Percentiles rank a stretch among this genome's conserved stretches.
Evolutionary conservation across 306 rosid species (phyloP).

Genomic region (Begonia fuchsioides): DNA sequence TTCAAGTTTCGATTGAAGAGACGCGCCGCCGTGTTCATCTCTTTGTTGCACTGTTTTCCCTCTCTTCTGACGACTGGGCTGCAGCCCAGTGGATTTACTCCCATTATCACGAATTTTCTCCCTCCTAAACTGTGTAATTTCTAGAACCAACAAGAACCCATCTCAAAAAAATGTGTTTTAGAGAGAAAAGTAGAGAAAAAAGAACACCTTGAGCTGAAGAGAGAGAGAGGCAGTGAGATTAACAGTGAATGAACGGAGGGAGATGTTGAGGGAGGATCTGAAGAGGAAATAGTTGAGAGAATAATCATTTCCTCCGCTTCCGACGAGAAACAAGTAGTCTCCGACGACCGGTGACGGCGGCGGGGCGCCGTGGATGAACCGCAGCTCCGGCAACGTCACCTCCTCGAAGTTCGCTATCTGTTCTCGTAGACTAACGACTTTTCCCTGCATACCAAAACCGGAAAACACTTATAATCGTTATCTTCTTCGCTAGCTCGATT

Average conservation of each 20-base stretch:
- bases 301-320: conserved; percentile 38
- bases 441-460: conserved; percentile 14
- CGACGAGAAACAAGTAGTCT: conserved; percentile 31
- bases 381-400: conserved; percentile 25
- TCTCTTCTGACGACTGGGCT: conserved; percentile 20
- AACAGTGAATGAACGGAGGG: conserved; percentile 19
- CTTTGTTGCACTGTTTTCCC: conserved; percentile 14
- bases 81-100: conserved; percentile 36
- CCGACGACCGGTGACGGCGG: background rate
- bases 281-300: conserved; percentile 28
- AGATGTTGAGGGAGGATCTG: conserved; percentile 4
- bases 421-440: conserved; percentile 18
- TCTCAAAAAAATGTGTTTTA: background rate
- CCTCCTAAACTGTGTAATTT: conserved; percentile 30
- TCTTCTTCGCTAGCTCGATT: no score
- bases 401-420: conserved; percentile 31
- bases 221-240: conserved; percentile 23
- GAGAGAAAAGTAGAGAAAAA: no score
- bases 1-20: conserved; percentile 27
- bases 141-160: conserved; percentile 8
- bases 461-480: no score
- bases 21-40: conserved; percentile 23
- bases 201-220: conserved; percentile 13
- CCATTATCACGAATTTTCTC: conserved; percentile 22
- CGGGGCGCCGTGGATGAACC: conserved; percentile 1